phyloP scores from a whole-genome alignment of 192 early-diverging fungal genomes.

The Glomus cerebriforme region DNA sequence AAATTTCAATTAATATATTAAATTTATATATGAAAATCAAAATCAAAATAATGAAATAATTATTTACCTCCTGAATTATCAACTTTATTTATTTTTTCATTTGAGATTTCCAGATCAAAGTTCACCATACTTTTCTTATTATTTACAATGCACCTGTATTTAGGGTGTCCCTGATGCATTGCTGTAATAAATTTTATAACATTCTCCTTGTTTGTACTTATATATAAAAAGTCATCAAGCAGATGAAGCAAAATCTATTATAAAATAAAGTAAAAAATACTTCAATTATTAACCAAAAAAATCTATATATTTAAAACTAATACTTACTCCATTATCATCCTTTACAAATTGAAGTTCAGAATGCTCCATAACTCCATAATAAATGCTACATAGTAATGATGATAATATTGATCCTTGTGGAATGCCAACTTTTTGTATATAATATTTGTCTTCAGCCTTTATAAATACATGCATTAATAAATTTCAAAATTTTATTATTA shows the following conservation, averaged over 20 bases:
- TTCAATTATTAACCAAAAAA: neutral
- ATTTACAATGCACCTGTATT: slow-evolving; percentile 14
- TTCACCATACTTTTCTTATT: slow-evolving; percentile 7
- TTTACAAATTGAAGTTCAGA: neutral
- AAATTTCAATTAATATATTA: neutral
- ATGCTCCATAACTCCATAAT: slow-evolving; percentile 2
- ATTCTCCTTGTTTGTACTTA: slow-evolving; percentile 1
- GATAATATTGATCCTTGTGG: slow-evolving; percentile 16
- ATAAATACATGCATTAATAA: neutral
- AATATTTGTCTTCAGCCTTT: slow-evolving; percentile 5
- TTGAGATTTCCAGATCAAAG: neutral
- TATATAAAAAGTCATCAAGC: slow-evolving; percentile 12
- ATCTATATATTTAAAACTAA: neutral
- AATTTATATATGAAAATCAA: neutral
- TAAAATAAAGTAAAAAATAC: neutral
- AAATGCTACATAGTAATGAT: slow-evolving; percentile 13
- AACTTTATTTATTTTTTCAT: neutral
- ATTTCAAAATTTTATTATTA: neutral
- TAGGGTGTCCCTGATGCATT: slow-evolving; percentile 3
- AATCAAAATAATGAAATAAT: neutral
- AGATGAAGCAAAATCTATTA: neutral
- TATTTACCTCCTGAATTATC: neutral
- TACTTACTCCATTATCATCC: slow-evolving; percentile 5
- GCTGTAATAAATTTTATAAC: slow-evolving; percentile 5
- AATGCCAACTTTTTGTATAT: slow-evolving; percentile 3